phyloP scores from a whole-genome alignment of 148 eudicot species.

The Bassia scoparia region DNA sequence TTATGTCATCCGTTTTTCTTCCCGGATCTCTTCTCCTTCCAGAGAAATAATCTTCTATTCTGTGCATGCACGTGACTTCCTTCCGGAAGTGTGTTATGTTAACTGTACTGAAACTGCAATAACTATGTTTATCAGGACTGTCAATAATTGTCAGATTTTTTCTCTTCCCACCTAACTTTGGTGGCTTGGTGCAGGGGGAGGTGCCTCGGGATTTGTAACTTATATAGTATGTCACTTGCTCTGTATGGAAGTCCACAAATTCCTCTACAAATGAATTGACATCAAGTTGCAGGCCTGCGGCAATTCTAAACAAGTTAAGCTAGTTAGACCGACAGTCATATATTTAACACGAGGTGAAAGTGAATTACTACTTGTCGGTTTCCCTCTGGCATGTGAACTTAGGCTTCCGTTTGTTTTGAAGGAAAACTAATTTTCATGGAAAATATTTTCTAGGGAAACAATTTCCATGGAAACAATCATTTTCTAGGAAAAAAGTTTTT shows the following conservation, averaged over 20 bases:
- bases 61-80: constrained; percentile 18
- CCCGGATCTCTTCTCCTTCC: neutral
- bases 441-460: no score
- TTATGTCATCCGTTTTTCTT: constrained; percentile 5
- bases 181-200: neutral
- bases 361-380: neutral
- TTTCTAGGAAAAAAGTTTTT: no score
- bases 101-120: constrained; percentile 8
- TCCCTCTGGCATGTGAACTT: neutral
- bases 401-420: neutral
- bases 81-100: constrained; percentile 10
- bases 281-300: neutral
- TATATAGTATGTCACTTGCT: neutral
- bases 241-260: neutral
- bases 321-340: neutral
- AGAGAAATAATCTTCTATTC: neutral
- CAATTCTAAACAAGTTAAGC: neutral
- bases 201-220: neutral
- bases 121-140: neutral
- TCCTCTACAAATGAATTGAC: neutral
- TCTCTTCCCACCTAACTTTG: neutral
- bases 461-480: no score
- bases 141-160: neutral
- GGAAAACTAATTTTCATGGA: no score
- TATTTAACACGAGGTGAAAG: neutral